Evolutionary conservation across 2,329 filamentous ascomycete genomes (phyloP).

Genomic region (Phymatotrichopsis omnivora): DNA sequence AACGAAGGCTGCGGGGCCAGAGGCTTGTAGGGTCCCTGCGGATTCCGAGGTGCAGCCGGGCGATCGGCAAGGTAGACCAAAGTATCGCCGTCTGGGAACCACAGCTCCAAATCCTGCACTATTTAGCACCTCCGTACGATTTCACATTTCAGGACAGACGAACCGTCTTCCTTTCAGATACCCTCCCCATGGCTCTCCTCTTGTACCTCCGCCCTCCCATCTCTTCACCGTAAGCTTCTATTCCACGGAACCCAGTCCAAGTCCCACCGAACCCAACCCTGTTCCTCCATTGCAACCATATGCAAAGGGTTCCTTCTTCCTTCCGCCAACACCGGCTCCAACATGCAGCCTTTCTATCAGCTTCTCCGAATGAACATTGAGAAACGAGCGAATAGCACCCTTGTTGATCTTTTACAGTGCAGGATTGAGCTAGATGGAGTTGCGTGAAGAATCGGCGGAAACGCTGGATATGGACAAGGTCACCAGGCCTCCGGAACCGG

Average conservation of each 20-base stretch:
- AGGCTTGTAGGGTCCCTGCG: conserved; percentile 27
- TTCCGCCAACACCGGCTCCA: conserved; percentile 7
- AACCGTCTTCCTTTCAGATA: conserved; percentile 21
- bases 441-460: conserved; percentile 25
- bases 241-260: conserved; percentile 16
- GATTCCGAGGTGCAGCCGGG: conserved; percentile 36
- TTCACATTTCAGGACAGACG: neutral
- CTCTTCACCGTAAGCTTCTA: conserved; percentile 26
- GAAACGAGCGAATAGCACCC: conserved; percentile 27
- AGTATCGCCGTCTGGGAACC: conserved; percentile 52
- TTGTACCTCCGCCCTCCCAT: conserved; percentile 30
- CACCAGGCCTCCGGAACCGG: conserved; percentile 27
- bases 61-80: conserved; percentile 45
- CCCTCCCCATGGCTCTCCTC: conserved; percentile 27
- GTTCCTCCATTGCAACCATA: conserved; percentile 13
- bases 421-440: conserved; percentile 17
- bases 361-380: conserved; percentile 30
- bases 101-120: conserved; percentile 47
- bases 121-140: conserved; percentile 1
- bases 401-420: conserved; percentile 23
- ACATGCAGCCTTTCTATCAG: conserved; percentile 26
- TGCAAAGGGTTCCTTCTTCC: conserved; percentile 8
- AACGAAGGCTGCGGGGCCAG: conserved; percentile 45
- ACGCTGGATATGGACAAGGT: conserved; percentile 28
- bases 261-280: conserved; percentile 19